These are phyloP conservation scores for Achlya hypogyna DNA, from an alignment of 352 stramenopile genomes.

Conservation along the genomic window DNA sequence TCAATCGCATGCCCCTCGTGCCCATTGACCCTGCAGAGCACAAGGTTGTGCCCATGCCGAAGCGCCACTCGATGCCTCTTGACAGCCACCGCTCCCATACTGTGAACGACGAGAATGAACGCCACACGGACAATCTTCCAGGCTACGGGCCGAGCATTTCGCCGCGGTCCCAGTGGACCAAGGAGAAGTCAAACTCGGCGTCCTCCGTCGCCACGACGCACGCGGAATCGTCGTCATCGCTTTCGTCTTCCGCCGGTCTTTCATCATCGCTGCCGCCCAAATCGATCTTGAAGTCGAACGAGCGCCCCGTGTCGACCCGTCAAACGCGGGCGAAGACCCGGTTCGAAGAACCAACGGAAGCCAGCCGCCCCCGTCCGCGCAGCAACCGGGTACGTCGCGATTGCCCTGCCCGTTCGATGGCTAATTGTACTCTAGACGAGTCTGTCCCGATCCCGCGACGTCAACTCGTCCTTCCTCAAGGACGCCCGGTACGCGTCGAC, in stretches of 20 bases:
- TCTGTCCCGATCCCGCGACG: neutral
- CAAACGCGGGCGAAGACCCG: neutral
- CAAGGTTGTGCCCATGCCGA: slow-evolving; percentile 2
- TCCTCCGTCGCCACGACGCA: slow-evolving; percentile 1
- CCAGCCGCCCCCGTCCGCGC: neutral
- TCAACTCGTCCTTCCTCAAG: slow-evolving; percentile 7
- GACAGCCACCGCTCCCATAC: neutral
- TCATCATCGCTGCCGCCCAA: neutral
- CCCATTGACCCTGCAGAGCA: neutral
- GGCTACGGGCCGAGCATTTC: neutral
- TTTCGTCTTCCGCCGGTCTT: neutral
- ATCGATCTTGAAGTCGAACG: slow-evolving; percentile 19
- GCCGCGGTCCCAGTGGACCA: neutral
- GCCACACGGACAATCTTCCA: neutral
- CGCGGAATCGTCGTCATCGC: neutral
- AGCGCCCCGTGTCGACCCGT: neutral
- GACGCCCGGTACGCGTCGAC: slow-evolving; percentile 11
- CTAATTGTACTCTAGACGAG: neutral
- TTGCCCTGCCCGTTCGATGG: neutral
- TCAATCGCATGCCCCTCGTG: slow-evolving; percentile 12
- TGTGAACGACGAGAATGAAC: slow-evolving; percentile 1
- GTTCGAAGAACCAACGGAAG: neutral
- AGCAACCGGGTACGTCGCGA: neutral
- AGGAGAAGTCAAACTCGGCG: slow-evolving; percentile 5
- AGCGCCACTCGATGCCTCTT: slow-evolving; percentile 5